A percentile compares a stretch with the other conserved stretches of the same genome.
Evolutionary conservation across 164 flowering plant genomes (phyloP).

Genomic region (Hamamelis virginiana): DNA sequence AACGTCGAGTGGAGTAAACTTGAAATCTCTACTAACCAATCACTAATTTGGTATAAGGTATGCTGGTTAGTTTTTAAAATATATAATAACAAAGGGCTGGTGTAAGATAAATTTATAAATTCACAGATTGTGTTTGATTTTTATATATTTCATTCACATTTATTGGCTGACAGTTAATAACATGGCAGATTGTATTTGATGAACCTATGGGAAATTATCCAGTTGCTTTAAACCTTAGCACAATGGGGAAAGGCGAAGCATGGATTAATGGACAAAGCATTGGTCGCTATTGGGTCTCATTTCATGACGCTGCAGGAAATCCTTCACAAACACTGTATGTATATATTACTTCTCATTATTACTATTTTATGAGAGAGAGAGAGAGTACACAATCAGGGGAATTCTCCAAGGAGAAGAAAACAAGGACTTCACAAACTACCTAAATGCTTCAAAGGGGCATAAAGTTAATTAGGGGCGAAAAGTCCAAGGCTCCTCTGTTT

Average conservation of each 20-base stretch:
- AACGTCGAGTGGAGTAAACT: slow-evolving; percentile 33
- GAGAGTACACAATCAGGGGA: too few relatives aligned
- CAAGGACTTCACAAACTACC: too few relatives aligned
- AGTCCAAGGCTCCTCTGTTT: too few relatives aligned
- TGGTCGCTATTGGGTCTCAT: slow-evolving; percentile 39
- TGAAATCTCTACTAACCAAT: slow-evolving; percentile 15
- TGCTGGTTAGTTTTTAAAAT: not conserved
- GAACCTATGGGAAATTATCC: slow-evolving; percentile 32
- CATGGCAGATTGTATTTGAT: slow-evolving; percentile 27
- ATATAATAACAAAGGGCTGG: not conserved
- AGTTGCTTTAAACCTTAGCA: slow-evolving; percentile 25
- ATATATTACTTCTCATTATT: not conserved
- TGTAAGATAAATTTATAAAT: not conserved
- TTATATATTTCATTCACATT: not conserved
- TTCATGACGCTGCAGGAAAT: slow-evolving; percentile 11
- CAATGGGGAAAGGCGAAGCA: slow-evolving; percentile 41
- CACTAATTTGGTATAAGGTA: slow-evolving; percentile 65
- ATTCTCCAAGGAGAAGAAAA: too few relatives aligned
- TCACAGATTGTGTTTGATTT: too few relatives aligned
- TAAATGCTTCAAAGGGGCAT: too few relatives aligned
- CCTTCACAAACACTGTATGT: slow-evolving; percentile 29
- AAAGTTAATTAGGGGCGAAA: too few relatives aligned
- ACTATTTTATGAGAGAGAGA: not conserved
- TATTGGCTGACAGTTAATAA: not conserved
- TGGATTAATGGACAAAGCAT: slow-evolving; percentile 46